These are phyloP conservation scores for Corylus avellana DNA, from an alignment of 306 rosid genomes.

Conservation along the genomic window DNA sequence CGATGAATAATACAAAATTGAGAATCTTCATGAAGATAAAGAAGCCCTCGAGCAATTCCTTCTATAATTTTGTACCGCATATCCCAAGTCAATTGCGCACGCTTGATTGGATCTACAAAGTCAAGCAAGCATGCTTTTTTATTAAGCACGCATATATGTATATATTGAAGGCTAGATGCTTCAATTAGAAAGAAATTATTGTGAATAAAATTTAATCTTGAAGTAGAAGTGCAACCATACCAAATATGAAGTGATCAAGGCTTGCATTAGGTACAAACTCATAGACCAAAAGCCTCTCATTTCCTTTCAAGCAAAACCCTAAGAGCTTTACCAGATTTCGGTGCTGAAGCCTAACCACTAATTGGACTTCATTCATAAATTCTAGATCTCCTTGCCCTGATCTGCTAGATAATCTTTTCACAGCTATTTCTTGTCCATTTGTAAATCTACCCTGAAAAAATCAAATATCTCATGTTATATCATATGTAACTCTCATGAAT, in stretches of 20 bases:
- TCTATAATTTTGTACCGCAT: conserved; percentile 4
- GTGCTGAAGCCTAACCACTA: conserved; percentile 25
- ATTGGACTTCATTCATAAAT: conserved; percentile 24
- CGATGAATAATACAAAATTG: not conserved
- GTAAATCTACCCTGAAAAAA: not conserved
- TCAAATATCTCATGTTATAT: not conserved
- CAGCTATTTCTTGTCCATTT: conserved; percentile 11
- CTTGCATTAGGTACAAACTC: conserved; percentile 20
- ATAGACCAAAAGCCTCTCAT: conserved; percentile 10
- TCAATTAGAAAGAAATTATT: not conserved
- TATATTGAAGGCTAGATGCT: not conserved
- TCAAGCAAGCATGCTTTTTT: not conserved
- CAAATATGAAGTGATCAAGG: conserved; percentile 10
- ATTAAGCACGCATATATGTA: not conserved
- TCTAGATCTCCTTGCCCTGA: conserved; percentile 26
- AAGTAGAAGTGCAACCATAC: not conserved
- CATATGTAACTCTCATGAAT: not conserved
- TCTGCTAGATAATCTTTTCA: conserved; percentile 19
- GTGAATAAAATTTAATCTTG: not conserved
- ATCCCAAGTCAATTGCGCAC: conserved; percentile 18
- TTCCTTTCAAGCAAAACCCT: conserved; percentile 14
- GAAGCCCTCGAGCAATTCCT: not conserved
- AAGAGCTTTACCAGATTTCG: conserved; percentile 25
- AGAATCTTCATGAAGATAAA: not conserved
- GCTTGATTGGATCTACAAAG: not conserved